Conservation (phyloP, 306 rosid species). For the Corylus heterophylla region DNA sequence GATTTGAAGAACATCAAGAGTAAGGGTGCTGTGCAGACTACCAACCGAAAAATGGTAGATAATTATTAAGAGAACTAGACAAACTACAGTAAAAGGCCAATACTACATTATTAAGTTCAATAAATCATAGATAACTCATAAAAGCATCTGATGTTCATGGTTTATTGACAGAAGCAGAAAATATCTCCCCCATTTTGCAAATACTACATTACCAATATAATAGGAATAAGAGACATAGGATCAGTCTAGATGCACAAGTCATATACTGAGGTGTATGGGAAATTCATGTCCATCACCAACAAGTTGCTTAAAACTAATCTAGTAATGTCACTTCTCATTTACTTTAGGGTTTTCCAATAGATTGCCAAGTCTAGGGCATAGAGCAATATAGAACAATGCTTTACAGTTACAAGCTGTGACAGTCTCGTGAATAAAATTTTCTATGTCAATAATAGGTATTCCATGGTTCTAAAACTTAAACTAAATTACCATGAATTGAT, state of each 20-base stretch:
- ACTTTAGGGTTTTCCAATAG: neutral
- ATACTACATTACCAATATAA: neutral
- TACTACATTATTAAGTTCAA: neutral
- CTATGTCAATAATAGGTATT: neutral
- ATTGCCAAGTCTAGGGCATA: neutral
- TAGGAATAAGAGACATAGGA: neutral
- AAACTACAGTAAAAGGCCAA: neutral
- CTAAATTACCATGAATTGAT: neutral
- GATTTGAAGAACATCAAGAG: conserved; percentile 20
- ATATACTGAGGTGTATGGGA: neutral
- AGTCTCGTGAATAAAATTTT: neutral
- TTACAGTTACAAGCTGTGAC: neutral
- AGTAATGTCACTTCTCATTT: neutral
- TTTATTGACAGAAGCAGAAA: neutral
- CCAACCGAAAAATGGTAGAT: conserved; percentile 22
- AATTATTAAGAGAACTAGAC: neutral
- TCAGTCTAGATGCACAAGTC: neutral
- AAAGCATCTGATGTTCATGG: neutral
- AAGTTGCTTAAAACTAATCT: neutral
- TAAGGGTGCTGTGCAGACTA: conserved; percentile 19
- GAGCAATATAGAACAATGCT: neutral
- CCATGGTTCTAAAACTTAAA: neutral
- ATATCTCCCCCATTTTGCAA: neutral
- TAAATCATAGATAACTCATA: neutral
- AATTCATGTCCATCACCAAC: neutral